Evolutionary conservation across 1,284 basidiomycete species (phyloP), one percentile per base, ranked within the genome.

Genomic region (Boletellus sp.): DNA sequence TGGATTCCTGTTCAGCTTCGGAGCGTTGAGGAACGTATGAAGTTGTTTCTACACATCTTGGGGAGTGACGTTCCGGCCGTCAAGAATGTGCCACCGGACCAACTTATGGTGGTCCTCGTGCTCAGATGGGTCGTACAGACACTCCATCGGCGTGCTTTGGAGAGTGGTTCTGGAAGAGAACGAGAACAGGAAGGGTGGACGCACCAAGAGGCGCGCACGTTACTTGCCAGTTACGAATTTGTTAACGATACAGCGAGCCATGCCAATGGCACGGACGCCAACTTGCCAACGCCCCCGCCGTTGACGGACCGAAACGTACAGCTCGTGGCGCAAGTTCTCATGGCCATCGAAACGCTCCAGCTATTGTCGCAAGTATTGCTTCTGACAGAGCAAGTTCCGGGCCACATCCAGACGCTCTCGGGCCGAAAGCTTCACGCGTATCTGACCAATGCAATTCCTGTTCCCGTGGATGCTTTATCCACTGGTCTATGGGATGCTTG

Each of bases 181-280:
- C 74, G 79, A 30, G 77, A 82, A 53, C 74, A 74, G 53, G 85
- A 86, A 62, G 76, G 77, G 44, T 93, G 91, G 91, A 85, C 83
- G 1, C 72, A 69, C 45, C 69, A 66, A 15, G 91, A 93, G 64
- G 82, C 81, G 2, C 73, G 68, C 5, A 82, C 82, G n/a, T 77
- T 89, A 56, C 72, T 93, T 22, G 72, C 77, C 1, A 75, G 60
- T 49, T 69, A 51, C 57, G 30, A 30, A 18, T 44, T 33, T 5
- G 18, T 12, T 5, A 38, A 12, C 18, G 32, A 46, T 13, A 63
- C 60, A 66, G 64, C 54, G 7, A 12, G 42, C 62, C 58, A 47
- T 8, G 15, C 50, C 58, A 44, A 36, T 44, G 50, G 49, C 59
- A 44, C 26, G 4, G 45, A 45, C 8, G 36, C 50, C 44, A 47